Base-by-base conservation (phyloP, 176 grass and related monocot genomes). In the Bonia amplexicaulis region DNA sequence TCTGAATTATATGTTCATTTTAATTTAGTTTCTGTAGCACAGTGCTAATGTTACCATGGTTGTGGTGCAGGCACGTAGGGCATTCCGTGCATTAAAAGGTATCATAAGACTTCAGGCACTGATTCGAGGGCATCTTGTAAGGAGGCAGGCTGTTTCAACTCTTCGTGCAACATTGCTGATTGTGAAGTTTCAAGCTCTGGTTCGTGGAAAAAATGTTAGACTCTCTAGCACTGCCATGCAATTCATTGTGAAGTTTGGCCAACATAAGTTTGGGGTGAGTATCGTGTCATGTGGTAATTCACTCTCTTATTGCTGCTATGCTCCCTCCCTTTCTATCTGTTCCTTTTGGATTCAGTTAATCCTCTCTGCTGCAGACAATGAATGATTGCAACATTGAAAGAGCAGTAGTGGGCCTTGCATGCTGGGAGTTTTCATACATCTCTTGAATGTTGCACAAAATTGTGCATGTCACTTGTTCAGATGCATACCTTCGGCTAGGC, bases 21-120 rank as follows among this genome's bases (percentile, higher is more conserved):
- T 2, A 45, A 67, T 17, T 41, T 89, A 47, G 26, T 37, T 74
- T 42, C 40, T 49, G 76, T 68, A 51, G 22, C 27, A 37, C 12
- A 16, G 16, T 73, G 40, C 51, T 85, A 80, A 85, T 69, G 27
- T 49, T 83, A 14, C 7, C 53, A 87, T 74, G 19, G 48, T 80
- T 82, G 23, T 88, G 51, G 26, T 86, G 73, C 76, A 98, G 96
- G 96, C 93, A 84, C 93, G 96, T 52, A 92, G 91, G 74, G 94
- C 93, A 51, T 98, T 98, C 78, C 90, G 73, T 69, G 84, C 93
- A 55, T 78, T 98, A 68, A 98, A 95, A 91, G 96, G 91, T 68
- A 98, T 98, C 73, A 93, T 98, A 83, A 95, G 93, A 89, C 77
- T 98, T 44, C 96, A 98, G 74, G 91, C 96, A 63, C 77, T 98